phyloP scores from a whole-genome alignment of 495 filamentous ascomycete species.

The Xylaria acuta region DNA sequence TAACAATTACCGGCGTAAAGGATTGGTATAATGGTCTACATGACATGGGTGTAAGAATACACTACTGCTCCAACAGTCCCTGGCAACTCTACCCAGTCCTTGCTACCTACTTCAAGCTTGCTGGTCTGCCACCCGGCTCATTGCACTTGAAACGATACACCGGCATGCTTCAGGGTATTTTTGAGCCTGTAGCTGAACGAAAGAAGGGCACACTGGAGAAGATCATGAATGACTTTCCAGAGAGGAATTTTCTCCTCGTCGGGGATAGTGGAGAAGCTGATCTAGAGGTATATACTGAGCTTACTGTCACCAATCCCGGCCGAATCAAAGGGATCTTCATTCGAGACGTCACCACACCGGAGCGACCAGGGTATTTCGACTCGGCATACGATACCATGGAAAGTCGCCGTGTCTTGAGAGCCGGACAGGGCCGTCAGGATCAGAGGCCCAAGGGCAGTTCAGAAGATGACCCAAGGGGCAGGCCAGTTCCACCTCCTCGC shows the following conservation, averaged over 20 bases:
- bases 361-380: conserved; percentile 76
- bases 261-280: conserved; percentile 97
- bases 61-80: conserved; percentile 93
- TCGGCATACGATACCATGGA: conserved; percentile 57
- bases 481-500: conserved; percentile 48
- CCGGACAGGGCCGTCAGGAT: conserved; percentile 13
- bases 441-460: conserved; percentile 37
- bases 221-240: conserved; percentile 87
- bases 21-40: conserved; percentile 86
- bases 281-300: conserved; percentile 94
- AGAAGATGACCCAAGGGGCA: conserved; percentile 38
- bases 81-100: conserved; percentile 95
- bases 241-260: conserved; percentile 86
- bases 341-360: conserved; percentile 85
- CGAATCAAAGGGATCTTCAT: conserved; percentile 86
- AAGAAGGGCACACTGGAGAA: conserved; percentile 88
- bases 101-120: conserved; percentile 77
- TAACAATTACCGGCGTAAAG: conserved; percentile 82
- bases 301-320: conserved; percentile 81
- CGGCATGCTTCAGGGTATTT: conserved; percentile 96
- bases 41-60: conserved; percentile 79
- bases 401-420: conserved; percentile 25
- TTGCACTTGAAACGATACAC: conserved; percentile 95
- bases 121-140: conserved; percentile 82
- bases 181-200: conserved; percentile 93